phyloP scores from a whole-genome alignment of 2,329 filamentous ascomycete genomes.

The Elsinoe perseae region DNA sequence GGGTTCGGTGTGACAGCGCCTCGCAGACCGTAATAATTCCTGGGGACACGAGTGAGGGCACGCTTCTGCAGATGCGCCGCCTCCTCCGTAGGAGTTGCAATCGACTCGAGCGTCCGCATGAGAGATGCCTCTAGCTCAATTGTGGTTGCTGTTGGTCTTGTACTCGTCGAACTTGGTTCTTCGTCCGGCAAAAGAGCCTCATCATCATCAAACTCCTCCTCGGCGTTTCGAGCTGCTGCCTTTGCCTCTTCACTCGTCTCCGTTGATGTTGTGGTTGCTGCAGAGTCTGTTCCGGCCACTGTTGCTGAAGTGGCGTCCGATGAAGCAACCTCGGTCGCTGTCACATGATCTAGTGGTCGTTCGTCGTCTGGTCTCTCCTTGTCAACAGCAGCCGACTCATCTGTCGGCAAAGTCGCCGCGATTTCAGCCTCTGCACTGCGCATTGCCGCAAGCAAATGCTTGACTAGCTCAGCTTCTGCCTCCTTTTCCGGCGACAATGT shows the following conservation, averaged over 20 bases:
- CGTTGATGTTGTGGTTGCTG: neutral
- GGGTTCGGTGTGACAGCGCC: neutral
- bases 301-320: neutral
- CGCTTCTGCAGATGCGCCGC: neutral
- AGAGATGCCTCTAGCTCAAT: neutral
- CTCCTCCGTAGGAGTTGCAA: neutral
- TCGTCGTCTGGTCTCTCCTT: neutral
- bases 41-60: constrained; percentile 1
- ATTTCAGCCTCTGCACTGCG: neutral
- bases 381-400: neutral
- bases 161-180: neutral
- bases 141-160: constrained; percentile 1
- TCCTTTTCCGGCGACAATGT: neutral
- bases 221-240: neutral
- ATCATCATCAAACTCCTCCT: constrained; percentile 1
- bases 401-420: neutral
- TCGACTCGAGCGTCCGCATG: neutral
- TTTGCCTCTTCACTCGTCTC: neutral
- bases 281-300: neutral
- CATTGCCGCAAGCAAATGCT: neutral
- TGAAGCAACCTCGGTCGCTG: neutral
- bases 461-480: neutral
- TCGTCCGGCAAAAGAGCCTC: neutral
- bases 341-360: neutral
- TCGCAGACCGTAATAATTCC: constrained; percentile 3